Conservation (phyloP, 176 grass and related monocot species). For the Zizania latifolia region DNA sequence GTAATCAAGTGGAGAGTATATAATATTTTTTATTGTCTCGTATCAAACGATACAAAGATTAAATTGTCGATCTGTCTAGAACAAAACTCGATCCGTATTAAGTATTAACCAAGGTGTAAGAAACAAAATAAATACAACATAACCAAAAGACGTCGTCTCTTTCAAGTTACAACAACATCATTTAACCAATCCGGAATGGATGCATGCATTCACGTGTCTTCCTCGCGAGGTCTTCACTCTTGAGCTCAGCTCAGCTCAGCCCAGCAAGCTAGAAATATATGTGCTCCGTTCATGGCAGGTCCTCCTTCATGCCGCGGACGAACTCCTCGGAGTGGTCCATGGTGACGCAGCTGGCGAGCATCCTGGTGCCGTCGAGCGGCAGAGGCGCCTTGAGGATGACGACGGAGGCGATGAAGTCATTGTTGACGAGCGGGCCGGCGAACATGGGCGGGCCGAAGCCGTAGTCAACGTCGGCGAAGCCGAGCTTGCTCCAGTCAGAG, state of each 20-base stretch:
- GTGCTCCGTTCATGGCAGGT: conserved; percentile 44
- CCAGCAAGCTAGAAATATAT: too few species aligned
- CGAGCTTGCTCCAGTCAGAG: conserved; percentile 85
- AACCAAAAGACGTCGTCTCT: not conserved
- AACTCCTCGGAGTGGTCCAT: conserved; percentile 67
- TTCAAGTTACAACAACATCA: conserved; percentile 22
- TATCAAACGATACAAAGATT: conserved; percentile 33
- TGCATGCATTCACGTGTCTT: too few species aligned
- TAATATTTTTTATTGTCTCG: conserved; percentile 30
- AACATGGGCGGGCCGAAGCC: conserved; percentile 66
- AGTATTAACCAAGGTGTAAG: conserved; percentile 16
- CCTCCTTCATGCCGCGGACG: conserved; percentile 39
- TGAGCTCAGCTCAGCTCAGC: not conserved
- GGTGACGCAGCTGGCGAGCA: conserved; percentile 72
- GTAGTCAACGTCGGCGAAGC: conserved; percentile 67
- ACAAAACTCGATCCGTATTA: not conserved
- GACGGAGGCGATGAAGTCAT: conserved; percentile 76
- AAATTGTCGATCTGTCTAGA: conserved; percentile 27
- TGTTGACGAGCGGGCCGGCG: conserved; percentile 65
- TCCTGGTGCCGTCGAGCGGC: conserved; percentile 57
- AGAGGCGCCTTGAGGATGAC: conserved; percentile 71
- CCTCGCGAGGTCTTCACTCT: too few species aligned
- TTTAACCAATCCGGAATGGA: conserved; percentile 20
- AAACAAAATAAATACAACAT: conserved; percentile 25
- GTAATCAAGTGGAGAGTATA: too few species aligned